Base-by-base conservation (phyloP, 371 early-diverging fungal species). In the Rhizopus microsporus region DNA sequence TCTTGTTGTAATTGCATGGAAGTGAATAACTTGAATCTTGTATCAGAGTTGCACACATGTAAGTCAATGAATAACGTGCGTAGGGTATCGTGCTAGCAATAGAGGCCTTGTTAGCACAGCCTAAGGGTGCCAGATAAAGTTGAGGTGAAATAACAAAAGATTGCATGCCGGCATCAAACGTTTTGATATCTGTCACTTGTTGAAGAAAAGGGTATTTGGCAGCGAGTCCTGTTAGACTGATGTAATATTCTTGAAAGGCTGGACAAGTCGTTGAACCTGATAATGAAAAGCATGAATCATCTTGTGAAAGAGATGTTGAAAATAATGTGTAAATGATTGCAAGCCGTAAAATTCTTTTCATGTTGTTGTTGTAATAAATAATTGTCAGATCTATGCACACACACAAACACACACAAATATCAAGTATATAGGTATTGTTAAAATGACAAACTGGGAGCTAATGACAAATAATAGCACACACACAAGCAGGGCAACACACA, bases 21-120 rank as follows among this genome's bases (percentile, higher is more conserved):
- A 77, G 51, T 5, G 77, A 74, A 39, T 59, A 58, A 15, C 44
- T 38, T 2, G 48, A 35, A 34, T 78, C 74, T 58, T 76, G 75
- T 16, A 77, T 63, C 9, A 80, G 32, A 8, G 48, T 52, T 5
- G 77, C 69, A 30, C 80, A 80, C 34, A 74, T 5, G 31, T 60
- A 58, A 23, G 67, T 67, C 5, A 71, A 42, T 7, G 77, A 72
- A 51, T 75, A 80, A 7, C 80, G 77, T 59, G 77, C 77, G 49
- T 77, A 77, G 49, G 74, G 72, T 48, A 65, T 63, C 39, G 48
- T 58, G 8, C 59, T 16, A 16, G 61, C 42, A 12, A 15, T 12
- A 35, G 48, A 55, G 23, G 69, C 52, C 32, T 57, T 56, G 13
- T 69, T 60, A 1, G 49, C 51, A 31, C 76, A 75, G 30, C 75